Conservation (phyloP, 2,329 filamentous ascomycete genomes). For the Clarireedia monteithiana region DNA sequence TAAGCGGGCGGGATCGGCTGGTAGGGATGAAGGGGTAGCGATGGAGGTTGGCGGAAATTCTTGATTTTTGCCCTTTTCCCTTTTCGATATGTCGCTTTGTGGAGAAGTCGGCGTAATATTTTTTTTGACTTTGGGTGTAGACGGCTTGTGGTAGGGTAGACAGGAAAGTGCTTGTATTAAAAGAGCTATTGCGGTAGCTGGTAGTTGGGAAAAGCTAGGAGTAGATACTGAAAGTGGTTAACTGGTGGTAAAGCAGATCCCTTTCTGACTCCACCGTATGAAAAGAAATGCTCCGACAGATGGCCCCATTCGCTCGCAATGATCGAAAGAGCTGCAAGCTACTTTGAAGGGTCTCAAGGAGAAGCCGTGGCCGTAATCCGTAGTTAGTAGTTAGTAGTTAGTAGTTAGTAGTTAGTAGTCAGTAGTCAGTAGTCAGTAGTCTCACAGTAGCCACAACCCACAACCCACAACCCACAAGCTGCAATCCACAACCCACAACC, state of each 20-base stretch:
- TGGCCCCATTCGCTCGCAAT: conserved; percentile 1
- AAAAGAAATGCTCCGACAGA: background rate
- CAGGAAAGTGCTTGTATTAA: background rate
- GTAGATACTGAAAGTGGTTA: conserved; percentile 5
- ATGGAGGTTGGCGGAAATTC: conserved; percentile 5
- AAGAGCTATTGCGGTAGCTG: background rate
- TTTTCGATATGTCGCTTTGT: background rate
- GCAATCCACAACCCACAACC: background rate
- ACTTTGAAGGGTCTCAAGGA: background rate
- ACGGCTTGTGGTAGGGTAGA: background rate
- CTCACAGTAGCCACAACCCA: background rate
- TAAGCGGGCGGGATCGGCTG: conserved; percentile 9
- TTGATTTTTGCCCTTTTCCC: background rate
- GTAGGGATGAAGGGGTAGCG: conserved; percentile 5
- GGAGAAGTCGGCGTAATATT: background rate
- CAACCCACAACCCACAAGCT: background rate
- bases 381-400: background rate
- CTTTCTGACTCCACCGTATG: background rate
- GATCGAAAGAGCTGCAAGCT: background rate
- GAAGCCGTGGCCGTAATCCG: background rate
- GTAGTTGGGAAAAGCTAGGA: background rate
- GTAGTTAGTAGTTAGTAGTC: background rate
- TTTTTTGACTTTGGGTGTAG: background rate
- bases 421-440: background rate
- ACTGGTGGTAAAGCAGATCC: background rate